Base-by-base conservation (phyloP, 176 grass and related monocot genomes). In the Hyparrhenia diplandra region DNA sequence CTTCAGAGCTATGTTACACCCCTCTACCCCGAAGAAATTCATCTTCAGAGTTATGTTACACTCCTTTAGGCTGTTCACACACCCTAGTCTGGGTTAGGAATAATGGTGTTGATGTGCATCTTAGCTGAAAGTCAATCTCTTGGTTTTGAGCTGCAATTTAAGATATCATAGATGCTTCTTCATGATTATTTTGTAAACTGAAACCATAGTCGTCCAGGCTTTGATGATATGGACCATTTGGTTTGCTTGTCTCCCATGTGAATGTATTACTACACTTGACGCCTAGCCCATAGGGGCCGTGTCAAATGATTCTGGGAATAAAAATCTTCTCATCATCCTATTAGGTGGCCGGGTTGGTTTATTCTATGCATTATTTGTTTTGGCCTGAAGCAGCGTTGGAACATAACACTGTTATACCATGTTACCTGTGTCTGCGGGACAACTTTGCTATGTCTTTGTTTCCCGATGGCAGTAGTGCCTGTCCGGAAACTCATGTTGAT, bases 241-340 rank as follows among this genome's bases (percentile, higher is more conserved):
- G 66, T 55, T 57, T 29, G 35, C 47, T 85, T 39, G 17, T 77
- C 46, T 71, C 37, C 28, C 72, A 77, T 73, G 78, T 46, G 30
- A 72, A 77, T 66, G 9, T 59, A 51, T 89, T 42, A 82, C 24
- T 21, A 27, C 35, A 13, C 81, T 83, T 67, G 67, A 35, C 0
- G 35, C 25, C 23, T 64, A 40, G 31, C 31, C 31, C 31, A 32
- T 20, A 35, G n/a, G 40, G n/a, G 36, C 23, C 10, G 8, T 36
- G 43, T 58, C 72, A 73, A 21, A 40, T 77, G 57, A 61, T 73
- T 64, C 18, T 71, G 30, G 65, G 77, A 11, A 51, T 40, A n/a
- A n/a, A n/a, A n/a, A n/a, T 76, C 62, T 81, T 63, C 28, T 8
- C 2, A 69, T 41, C 65, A 35, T 23, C 46, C 42, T 49, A 30